Base-by-base conservation (phyloP, 352 stramenopile genomes). In the Lagenidium giganteum region DNA sequence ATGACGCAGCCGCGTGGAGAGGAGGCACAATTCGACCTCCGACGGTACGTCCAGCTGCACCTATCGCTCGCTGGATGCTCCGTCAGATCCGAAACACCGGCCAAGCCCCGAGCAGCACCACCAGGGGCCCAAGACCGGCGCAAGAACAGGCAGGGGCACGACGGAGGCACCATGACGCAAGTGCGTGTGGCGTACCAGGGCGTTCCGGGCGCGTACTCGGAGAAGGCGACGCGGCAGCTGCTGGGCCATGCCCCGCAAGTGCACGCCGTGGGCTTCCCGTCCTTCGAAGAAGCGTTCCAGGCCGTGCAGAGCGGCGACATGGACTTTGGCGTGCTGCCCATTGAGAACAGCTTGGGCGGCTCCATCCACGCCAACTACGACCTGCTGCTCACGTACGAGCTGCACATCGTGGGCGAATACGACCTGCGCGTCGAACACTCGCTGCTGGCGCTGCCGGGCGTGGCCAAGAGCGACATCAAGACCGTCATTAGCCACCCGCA, bases 291-390 rank as follows among this genome's bases (percentile, higher is more conserved):
- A n/a, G 67, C 63, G 13, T 73, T 86, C 52, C 42, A 54, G 26
- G 73, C 76, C 4, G 70, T 88, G 1, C 62, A 77, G 30, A 64
- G 70, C 32, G 80, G 83, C 20, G 86, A 98, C 55, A 89, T 67
- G 25, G 85, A 97, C 51, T 98, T 98, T 67, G 93, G 83, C 5
- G 81, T 97, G 20, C 39, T 98, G 5, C 93, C 95, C 3, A 92
- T 98, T 32, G 95, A 99, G 63, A 98, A 98, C 54, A 90, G 84
- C 6, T 67, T 98, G 25, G 89, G 86, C 31, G 96, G 95, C 7
- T 97, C 74, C 18, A 98, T 97, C 58, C 95, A 98, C 66, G 90
- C 95, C 38, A 98, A 97, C 57, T 98, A 98, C 61, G 79, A 92
- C 49, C 45, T 92, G 33, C 39, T 89, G 56, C 64, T 89, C 33